Conservation (phyloP, 2,329 filamentous ascomycete species). For the Curvularia sp. region DNA sequence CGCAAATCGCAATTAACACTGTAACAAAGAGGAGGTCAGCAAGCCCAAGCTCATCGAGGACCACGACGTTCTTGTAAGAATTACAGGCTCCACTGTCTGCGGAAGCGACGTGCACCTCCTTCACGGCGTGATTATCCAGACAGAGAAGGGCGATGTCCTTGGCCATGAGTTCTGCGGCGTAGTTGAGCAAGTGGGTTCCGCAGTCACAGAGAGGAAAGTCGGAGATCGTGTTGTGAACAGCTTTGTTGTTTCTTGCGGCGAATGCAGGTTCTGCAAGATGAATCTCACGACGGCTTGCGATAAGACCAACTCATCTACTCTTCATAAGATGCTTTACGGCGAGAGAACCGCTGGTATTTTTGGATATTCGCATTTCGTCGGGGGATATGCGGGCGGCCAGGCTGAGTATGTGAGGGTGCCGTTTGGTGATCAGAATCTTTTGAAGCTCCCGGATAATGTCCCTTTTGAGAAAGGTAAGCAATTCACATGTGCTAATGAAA, state of each 20-base stretch:
- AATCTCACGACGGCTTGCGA: constrained; percentile 82
- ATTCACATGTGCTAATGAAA: neutral
- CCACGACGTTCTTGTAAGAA: constrained; percentile 77
- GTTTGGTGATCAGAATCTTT: constrained; percentile 77
- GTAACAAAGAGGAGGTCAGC: constrained; percentile 66
- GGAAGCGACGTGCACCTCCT: constrained; percentile 66
- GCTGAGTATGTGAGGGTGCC: constrained; percentile 86
- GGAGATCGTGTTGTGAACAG: constrained; percentile 74
- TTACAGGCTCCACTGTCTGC: constrained; percentile 71
- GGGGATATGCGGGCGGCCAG: constrained; percentile 86
- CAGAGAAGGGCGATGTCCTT: constrained; percentile 59
- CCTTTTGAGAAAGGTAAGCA: constrained; percentile 73
- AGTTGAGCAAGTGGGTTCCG: constrained; percentile 55
- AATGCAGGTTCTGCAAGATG: constrained; percentile 78
- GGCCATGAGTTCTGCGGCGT: constrained; percentile 61
- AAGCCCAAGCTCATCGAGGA: constrained; percentile 76
- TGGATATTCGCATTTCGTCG: constrained; percentile 72
- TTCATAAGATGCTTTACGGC: constrained; percentile 78
- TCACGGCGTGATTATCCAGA: constrained; percentile 54
- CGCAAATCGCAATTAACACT: neutral
- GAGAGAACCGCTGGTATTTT: constrained; percentile 72
- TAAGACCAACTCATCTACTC: constrained; percentile 75
- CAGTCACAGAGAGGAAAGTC: constrained; percentile 50
- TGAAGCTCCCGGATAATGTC: constrained; percentile 77
- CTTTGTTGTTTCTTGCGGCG: constrained; percentile 77